Base-by-base conservation (phyloP, 2,329 filamentous ascomycete species). In the Aspergillus jensenii region DNA sequence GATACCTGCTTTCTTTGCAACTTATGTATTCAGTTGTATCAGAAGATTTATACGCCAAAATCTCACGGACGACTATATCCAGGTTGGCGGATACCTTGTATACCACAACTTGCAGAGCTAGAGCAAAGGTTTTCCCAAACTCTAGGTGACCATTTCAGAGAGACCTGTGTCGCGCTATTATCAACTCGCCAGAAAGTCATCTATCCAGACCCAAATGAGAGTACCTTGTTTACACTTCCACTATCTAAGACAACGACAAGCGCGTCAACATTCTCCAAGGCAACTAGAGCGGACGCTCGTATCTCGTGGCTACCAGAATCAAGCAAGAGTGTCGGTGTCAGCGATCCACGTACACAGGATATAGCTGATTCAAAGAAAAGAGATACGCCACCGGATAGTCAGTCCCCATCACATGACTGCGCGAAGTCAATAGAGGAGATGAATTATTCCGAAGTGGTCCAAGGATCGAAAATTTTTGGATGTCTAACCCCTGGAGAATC, bases 1-100 rank as follows among this genome's bases (percentile, higher is more conserved):
- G 66, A 68, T 37, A 65, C 65, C 9, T 69, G 66, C 51, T 68
- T 63, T 56, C 50, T 69, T 3, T 69, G 66, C 53, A 57, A 62
- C 56, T 6, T 46, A 3, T 65, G 62, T 53, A 62, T 69, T 25
- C 15, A 49, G 19, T 8, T 53, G 7, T 53, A 67, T 43, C 43
- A 47, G 6, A 59, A 62, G 37, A 62, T 61, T 25, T 40, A 67
- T 49, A 69, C 57, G 15, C 59, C 64, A 21, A 35, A 58, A 23
- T 62, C 55, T 3, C 64, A 68, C 59, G 63, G 65, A 14, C 55
- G 62, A 48, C 48, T 66, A 2, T 66, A 65, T 31, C 59, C 59
- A 17, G 55, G 53, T 23, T 63, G 56, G 60, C 53, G 56, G 41
- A 49, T 66, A 3, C 62, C 64, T 23, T 49, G 17, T 17, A 23